A percentile compares a stretch with the other conserved stretches of the same genome.
phyloP scores from a whole-genome alignment of 371 early-diverging fungal genomes.

The Synchytrium microbalum region DNA sequence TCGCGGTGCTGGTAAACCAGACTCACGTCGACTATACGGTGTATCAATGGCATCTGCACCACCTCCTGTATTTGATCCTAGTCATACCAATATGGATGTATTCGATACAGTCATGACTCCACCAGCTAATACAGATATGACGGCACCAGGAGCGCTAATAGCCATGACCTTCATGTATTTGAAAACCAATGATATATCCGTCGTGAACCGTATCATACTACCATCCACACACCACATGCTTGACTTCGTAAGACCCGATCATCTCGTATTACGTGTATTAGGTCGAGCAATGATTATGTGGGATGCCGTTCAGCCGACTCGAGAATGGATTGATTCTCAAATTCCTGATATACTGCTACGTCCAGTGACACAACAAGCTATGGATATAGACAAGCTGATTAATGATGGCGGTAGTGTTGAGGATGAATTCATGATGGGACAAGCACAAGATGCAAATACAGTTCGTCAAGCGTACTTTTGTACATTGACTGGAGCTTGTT shows the following conservation, averaged over 20 bases:
- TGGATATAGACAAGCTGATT: not conserved
- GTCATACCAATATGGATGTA: not conserved
- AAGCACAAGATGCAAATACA: slow-evolving; percentile 16
- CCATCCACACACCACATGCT: slow-evolving; percentile 52
- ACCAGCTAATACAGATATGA: slow-evolving; percentile 38
- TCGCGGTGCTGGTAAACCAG: not conserved
- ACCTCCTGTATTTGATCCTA: not conserved
- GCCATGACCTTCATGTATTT: slow-evolving; percentile 78
- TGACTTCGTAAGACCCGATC: slow-evolving; percentile 62
- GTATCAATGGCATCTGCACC: not conserved
- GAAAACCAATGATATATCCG: slow-evolving; percentile 56
- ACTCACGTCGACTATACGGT: not conserved
- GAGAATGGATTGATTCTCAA: slow-evolving; percentile 58
- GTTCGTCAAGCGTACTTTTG: slow-evolving; percentile 55
- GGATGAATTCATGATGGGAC: slow-evolving; percentile 8
- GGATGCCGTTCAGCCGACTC: slow-evolving; percentile 50
- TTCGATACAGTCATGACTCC: not conserved
- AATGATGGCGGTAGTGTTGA: not conserved
- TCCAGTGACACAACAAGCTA: not conserved
- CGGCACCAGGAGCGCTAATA: slow-evolving; percentile 64
- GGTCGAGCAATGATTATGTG: slow-evolving; percentile 65
- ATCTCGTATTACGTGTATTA: slow-evolving; percentile 57
- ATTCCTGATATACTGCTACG: slow-evolving; percentile 52
- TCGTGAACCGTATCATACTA: slow-evolving; percentile 55
- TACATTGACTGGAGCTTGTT: slow-evolving; percentile 69